Percentiles rank a stretch among this genome's conserved stretches.
Evolutionary conservation across 768 basidiomycete species (phyloP).

Genomic region (Calocera viscosa): DNA sequence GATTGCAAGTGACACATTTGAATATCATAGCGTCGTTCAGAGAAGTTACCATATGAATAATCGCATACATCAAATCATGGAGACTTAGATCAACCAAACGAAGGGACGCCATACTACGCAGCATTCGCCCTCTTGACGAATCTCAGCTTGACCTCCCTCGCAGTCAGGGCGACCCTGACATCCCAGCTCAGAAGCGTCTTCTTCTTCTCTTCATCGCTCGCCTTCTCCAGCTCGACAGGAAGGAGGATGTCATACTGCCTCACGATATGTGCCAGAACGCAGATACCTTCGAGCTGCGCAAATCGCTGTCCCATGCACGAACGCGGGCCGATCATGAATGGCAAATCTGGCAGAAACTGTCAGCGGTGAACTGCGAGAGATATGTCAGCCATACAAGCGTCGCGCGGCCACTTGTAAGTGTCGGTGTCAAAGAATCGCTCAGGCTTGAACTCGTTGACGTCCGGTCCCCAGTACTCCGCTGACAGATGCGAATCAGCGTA

Average conservation of each 20-base stretch:
- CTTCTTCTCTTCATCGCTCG: conserved; percentile 28
- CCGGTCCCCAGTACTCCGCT: conserved; percentile 42
- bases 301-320: conserved; percentile 42
- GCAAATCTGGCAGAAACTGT: conserved; percentile 26
- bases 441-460: conserved; percentile 35
- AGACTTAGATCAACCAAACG: neutral
- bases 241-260: conserved; percentile 33
- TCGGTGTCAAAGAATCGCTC: conserved; percentile 41
- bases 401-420: conserved; percentile 40
- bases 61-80: neutral
- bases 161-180: conserved; percentile 29
- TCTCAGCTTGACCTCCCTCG: conserved; percentile 22
- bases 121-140: neutral
- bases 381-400: conserved; percentile 30
- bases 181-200: conserved; percentile 29
- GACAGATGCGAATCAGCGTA: neutral
- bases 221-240: conserved; percentile 28
- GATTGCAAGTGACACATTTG: conserved; percentile 8
- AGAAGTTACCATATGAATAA: neutral
- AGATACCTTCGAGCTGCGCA: conserved; percentile 33
- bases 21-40: neutral
- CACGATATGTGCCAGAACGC: conserved; percentile 35
- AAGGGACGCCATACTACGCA: neutral
- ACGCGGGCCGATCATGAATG: conserved; percentile 37
- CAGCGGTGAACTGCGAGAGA: neutral